Evolutionary conservation across 768 basidiomycete genomes (phyloP).

Genomic region (Auricularia sp.): DNA sequence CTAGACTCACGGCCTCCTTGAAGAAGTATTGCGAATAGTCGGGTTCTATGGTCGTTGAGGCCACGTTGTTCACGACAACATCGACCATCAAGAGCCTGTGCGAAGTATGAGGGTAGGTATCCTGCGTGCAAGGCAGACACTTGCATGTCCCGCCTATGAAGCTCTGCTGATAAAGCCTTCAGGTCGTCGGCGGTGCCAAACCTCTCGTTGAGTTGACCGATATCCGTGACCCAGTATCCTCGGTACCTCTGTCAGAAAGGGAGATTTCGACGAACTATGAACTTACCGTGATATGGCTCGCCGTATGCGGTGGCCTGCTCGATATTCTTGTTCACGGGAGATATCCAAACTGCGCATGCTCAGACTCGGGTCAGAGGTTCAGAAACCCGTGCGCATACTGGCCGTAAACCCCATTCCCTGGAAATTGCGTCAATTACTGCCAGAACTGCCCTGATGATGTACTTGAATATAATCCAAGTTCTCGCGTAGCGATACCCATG

Average conservation of each 20-base stretch:
- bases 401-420: slow-evolving; percentile 11
- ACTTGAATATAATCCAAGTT: slow-evolving; percentile 77
- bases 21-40: slow-evolving; percentile 61
- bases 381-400: not conserved
- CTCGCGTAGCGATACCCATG: slow-evolving; percentile 58
- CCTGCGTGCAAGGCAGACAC: not conserved
- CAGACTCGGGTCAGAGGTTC: slow-evolving; percentile 1
- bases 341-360: slow-evolving; percentile 58
- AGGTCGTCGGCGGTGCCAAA: slow-evolving; percentile 71
- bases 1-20: slow-evolving; percentile 41
- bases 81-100: slow-evolving; percentile 74
- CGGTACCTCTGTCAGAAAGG: not conserved
- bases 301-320: slow-evolving; percentile 67
- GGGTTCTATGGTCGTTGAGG: slow-evolving; percentile 52
- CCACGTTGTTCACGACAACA: slow-evolving; percentile 79
- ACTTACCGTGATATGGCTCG: slow-evolving; percentile 60
- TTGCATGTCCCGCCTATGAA: slow-evolving; percentile 66
- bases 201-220: slow-evolving; percentile 51
- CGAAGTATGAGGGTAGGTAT: not conserved
- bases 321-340: slow-evolving; percentile 72
- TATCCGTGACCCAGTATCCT: slow-evolving; percentile 69
- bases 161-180: slow-evolving; percentile 49
- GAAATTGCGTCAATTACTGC: not conserved
- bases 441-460: not conserved
- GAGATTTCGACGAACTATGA: not conserved